Conservation (phyloP, 177 flowering plant species). For the Vitis hybrid region DNA sequence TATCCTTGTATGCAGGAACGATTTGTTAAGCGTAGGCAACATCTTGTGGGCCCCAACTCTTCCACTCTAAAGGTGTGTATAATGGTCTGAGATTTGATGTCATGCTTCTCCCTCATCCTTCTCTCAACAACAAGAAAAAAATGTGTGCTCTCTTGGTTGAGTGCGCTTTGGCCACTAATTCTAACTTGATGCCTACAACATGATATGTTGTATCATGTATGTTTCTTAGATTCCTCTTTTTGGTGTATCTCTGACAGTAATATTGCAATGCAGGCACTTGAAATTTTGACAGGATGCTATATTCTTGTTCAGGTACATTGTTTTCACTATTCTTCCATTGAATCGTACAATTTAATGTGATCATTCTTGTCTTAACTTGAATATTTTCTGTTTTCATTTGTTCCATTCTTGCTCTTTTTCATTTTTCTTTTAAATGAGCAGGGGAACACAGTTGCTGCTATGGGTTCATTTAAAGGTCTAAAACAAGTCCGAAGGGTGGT, state of each 20-base stretch:
- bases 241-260: background rate
- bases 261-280: constrained; percentile 73
- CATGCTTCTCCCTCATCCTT: too few relatives aligned
- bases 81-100: background rate
- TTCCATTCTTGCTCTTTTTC: background rate
- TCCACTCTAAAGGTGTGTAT: constrained; percentile 41
- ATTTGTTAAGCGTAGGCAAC: constrained; percentile 88
- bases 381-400: too few relatives aligned
- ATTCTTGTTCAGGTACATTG: constrained; percentile 78
- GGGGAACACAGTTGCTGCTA: constrained; percentile 95
- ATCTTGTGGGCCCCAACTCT: constrained; percentile 80
- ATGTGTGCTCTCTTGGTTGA: too few relatives aligned
- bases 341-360: too few relatives aligned
- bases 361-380: too few relatives aligned
- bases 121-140: too few relatives aligned
- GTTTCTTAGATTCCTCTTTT: background rate
- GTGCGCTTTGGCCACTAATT: too few relatives aligned
- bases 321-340: too few relatives aligned
- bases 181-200: too few relatives aligned
- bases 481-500: constrained; percentile 88
- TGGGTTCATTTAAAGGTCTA: constrained; percentile 92
- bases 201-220: too few relatives aligned
- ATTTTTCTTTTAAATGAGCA: constrained; percentile 24
- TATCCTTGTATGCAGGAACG: constrained; percentile 61
- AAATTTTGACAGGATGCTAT: constrained; percentile 93